Conservation (phyloP, 2,329 filamentous ascomycete species). For the Fusarium sp. region DNA sequence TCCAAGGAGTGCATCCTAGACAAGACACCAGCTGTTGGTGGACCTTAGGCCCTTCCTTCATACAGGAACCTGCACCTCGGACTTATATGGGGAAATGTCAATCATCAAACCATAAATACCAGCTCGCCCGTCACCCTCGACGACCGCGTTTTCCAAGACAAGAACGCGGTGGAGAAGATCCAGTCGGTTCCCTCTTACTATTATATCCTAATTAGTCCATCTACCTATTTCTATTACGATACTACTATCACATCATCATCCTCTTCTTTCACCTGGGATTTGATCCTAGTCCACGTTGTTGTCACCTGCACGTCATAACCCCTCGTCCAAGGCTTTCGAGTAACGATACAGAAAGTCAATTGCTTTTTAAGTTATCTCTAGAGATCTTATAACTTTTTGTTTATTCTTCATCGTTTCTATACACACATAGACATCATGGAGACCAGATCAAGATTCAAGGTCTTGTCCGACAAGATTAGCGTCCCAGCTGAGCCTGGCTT, state of each 20-base stretch:
- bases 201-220: neutral
- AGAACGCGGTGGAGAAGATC: conserved; percentile 33
- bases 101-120: conserved; percentile 36
- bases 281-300: conserved; percentile 24
- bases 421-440: conserved; percentile 36
- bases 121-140: conserved; percentile 32
- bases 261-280: conserved; percentile 14
- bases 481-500: conserved; percentile 82
- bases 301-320: conserved; percentile 39
- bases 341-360: conserved; percentile 1
- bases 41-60: neutral
- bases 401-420: neutral
- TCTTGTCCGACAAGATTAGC: conserved; percentile 69
- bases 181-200: conserved; percentile 1
- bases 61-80: neutral
- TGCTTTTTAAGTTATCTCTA: conserved; percentile 1
- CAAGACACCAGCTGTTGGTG: neutral
- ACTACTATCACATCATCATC: conserved; percentile 11
- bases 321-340: conserved; percentile 4
- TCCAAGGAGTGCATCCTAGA: neutral
- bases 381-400: neutral
- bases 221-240: conserved; percentile 1
- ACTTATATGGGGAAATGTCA: conserved; percentile 4
- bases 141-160: conserved; percentile 14
- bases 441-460: conserved; percentile 53